Evolutionary conservation across 257 asterid genomes (phyloP).

Genomic region (Misopates orontium): DNA sequence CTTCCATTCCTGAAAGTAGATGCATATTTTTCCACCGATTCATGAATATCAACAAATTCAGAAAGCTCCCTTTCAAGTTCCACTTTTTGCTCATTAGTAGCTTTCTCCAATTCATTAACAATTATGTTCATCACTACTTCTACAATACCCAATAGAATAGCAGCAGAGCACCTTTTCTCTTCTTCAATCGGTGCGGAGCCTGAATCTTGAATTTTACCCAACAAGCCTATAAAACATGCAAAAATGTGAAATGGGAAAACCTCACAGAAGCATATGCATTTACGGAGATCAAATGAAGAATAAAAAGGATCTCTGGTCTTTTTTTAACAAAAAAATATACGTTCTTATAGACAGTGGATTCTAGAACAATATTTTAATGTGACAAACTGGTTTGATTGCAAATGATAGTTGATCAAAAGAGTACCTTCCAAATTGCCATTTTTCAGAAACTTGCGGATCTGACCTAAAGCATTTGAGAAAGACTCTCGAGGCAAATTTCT

Average conservation of each 20-base stretch:
- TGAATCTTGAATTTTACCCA: conserved; percentile 49
- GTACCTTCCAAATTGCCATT: conserved; percentile 69
- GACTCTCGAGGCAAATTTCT: conserved; percentile 58
- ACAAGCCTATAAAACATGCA: conserved; percentile 60
- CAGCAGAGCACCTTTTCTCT: conserved; percentile 49
- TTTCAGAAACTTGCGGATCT: conserved; percentile 61
- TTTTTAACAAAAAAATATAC: neutral
- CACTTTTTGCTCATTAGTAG: conserved; percentile 44
- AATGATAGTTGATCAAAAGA: conserved; percentile 22
- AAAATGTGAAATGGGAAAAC: neutral
- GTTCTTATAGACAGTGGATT: conserved; percentile 6
- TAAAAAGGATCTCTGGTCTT: conserved; percentile 6
- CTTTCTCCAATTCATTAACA: conserved; percentile 59
- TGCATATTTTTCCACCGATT: conserved; percentile 45
- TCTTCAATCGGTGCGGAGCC: conserved; percentile 48
- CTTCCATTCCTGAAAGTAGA: conserved; percentile 37
- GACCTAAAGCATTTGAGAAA: conserved; percentile 57
- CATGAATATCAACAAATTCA: conserved; percentile 57
- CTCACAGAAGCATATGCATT: conserved; percentile 8
- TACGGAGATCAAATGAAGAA: conserved; percentile 6
- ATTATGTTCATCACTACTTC: conserved; percentile 68
- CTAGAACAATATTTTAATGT: neutral
- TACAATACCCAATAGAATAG: conserved; percentile 57
- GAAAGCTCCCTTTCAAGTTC: conserved; percentile 68
- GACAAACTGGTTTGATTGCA: conserved; percentile 5